Percentiles rank a stretch among this genome's conserved stretches.
Evolutionary conservation across 306 rosid species (phyloP).

Genomic region (Malus fusca): DNA sequence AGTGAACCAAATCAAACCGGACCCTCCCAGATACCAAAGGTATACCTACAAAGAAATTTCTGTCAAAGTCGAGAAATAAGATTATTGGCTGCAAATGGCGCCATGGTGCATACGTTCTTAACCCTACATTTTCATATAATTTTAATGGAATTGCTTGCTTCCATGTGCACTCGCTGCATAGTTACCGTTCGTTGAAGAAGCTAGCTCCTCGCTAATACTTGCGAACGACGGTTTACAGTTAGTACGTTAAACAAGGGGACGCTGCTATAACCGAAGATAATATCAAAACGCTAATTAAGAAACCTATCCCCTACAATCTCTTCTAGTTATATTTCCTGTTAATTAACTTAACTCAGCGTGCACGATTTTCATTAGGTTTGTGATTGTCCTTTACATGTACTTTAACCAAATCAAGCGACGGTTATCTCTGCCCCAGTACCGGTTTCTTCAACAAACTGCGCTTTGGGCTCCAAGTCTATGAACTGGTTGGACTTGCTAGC

Average conservation of each 20-base stretch:
- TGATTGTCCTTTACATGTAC: neutral
- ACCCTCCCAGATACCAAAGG: no score
- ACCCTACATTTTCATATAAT: neutral
- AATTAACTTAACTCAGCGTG: neutral
- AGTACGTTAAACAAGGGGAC: no score
- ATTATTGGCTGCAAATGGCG: no score
- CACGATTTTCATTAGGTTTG: neutral
- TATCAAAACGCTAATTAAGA: no score
- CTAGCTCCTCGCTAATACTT: neutral
- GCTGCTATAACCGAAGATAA: neutral
- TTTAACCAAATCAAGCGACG: constrained; percentile 34
- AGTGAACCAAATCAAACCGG: no score
- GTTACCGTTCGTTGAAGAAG: neutral
- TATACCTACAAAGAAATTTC: no score
- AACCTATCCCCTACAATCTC: neutral
- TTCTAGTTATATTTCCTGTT: neutral
- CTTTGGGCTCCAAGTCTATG: constrained; percentile 93
- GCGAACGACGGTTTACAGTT: no score
- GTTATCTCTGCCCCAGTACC: constrained; percentile 48
- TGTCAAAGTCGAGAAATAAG: no score
- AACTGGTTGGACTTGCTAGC: constrained; percentile 98
- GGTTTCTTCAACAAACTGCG: constrained; percentile 49
- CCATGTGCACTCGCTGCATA: neutral
- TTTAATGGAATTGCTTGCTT: neutral
- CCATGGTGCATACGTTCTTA: no score